A percentile compares a stretch with the other conserved stretches of the same genome.
Conservation (phyloP, 495 filamentous ascomycete genomes). For the Friedmanniomyces simplex region DNA sequence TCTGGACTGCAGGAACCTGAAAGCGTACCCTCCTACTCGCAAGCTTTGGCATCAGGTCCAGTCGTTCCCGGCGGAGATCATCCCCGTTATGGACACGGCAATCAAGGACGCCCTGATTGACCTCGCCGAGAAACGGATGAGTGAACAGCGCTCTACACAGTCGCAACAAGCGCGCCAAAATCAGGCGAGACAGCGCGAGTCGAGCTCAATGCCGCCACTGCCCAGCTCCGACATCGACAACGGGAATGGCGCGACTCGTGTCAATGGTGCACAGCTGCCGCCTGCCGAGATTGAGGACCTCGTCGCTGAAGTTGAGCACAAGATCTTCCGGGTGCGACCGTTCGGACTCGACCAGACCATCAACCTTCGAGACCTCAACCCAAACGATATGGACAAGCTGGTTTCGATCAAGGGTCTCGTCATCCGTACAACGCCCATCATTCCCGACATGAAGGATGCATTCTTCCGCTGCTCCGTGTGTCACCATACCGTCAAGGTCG, state of each 20-base stretch:
- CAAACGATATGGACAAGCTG: conserved; percentile 77
- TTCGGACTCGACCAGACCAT: conserved; percentile 79
- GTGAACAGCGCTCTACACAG: conserved; percentile 47
- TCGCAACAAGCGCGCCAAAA: conserved; percentile 38
- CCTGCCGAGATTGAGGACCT: conserved; percentile 46
- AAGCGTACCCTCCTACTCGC: conserved; percentile 79
- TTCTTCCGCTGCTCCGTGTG: conserved; percentile 95
- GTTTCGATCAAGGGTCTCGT: conserved; percentile 93
- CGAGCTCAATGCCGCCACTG: conserved; percentile 62
- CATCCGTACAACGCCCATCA: conserved; percentile 89
- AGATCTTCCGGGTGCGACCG: conserved; percentile 72
- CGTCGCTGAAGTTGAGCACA: conserved; percentile 54
- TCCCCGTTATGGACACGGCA: conserved; percentile 89
- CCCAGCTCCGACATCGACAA: conserved; percentile 63
- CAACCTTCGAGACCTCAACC: conserved; percentile 93
- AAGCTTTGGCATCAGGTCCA: conserved; percentile 94
- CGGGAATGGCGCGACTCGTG: conserved; percentile 19
- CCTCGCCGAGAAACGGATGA: conserved; percentile 64
- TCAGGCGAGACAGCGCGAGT: conserved; percentile 31
- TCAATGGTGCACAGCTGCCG: conserved; percentile 2
- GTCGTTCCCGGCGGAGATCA: conserved; percentile 86
- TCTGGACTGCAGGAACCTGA: conserved; percentile 79
- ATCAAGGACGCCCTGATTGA: conserved; percentile 92
- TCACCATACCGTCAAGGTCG: conserved; percentile 78
- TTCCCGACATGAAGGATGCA: conserved; percentile 91